Evolutionary conservation across 2,329 filamentous ascomycete species (phyloP), one percentile per base, ranked within the genome.

Genomic region (Xylariaceae sp.): DNA sequence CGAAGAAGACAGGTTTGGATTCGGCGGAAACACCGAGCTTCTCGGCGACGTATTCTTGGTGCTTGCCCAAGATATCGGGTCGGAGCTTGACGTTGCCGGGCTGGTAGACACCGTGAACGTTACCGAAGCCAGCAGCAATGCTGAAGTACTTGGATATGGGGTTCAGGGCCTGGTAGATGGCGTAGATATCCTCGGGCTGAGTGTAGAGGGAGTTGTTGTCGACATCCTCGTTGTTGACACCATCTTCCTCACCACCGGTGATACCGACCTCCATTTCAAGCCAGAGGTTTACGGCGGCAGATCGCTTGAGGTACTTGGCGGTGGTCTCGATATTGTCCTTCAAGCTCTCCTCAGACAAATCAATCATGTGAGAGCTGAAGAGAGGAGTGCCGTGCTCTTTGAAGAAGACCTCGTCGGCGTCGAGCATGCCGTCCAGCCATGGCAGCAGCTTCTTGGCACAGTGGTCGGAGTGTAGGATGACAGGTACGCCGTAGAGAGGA

Each of bases 61-160:
- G 93, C 86, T 97, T 96, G 71, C 82, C 80, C 62, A 98, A 87
- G 42, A 98, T 85, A 75, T 95, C 88, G 47, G 93, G 93, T 77
- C 95, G 90, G 55, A 98, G 85, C 75, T 88, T 88, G 73, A 97
- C 93, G 73, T 97, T 97, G 62, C 90, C 87, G 48, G 91, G 90
- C 82, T 95, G 94, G 84, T 97, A 97, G 63, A 98, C 92, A 71
- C 93, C 93, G 79, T 98, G 93, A 50, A 97, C 93, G 72, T 98
- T 98, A 60, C 93, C 93, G 76, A 98, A 98, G 59, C 90, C 93
- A 64, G 93, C 93, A 58, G 92, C 92, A 63, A 97, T 96, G 67
- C 88, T 94, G 82, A 97, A 98, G 82, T 95, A 95, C 58, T 88
- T 86, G 58, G 86, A 92, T 76, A 97, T 90, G 59, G 86, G 76